Percentiles rank a stretch among this genome's conserved stretches.
Conservation (phyloP, 768 basidiomycete species). For the Leccinellum rugosiceps region DNA sequence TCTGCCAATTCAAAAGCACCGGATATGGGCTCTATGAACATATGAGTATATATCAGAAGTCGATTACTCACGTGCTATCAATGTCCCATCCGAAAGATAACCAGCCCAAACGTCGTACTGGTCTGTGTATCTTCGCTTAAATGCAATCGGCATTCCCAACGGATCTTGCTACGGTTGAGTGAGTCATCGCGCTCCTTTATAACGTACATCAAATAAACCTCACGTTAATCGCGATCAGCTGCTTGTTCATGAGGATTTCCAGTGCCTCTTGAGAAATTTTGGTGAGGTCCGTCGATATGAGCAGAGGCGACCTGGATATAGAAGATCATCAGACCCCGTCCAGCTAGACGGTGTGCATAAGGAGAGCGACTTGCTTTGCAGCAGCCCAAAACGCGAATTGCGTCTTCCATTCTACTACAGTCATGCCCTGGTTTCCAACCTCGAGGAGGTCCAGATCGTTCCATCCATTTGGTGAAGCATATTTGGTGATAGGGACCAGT, state of each 20-base stretch:
- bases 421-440: conserved; percentile 48
- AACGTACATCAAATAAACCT: background rate
- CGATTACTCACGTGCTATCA: conserved; percentile 1
- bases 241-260: conserved; percentile 3
- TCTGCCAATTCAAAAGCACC: conserved; percentile 9
- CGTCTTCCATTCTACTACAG: conserved; percentile 15
- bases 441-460: conserved; percentile 55
- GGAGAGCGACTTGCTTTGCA: conserved; percentile 4
- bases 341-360: too few relatives aligned
- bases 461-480: conserved; percentile 41
- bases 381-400: conserved; percentile 14
- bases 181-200: background rate
- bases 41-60: background rate
- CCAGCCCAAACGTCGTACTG: conserved; percentile 7
- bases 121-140: conserved; percentile 10
- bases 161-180: conserved; percentile 9
- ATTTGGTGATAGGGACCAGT: conserved; percentile 46
- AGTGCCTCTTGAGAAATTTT: background rate
- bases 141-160: background rate
- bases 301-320: conserved; percentile 7
- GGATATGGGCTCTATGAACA: background rate
- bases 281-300: conserved; percentile 14
- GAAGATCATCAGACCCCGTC: background rate
- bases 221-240: conserved; percentile 7
- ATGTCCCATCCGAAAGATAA: conserved; percentile 3